Evolutionary conservation across 345 rosid genomes (phyloP).

Genomic region (Physaria fendleri): DNA sequence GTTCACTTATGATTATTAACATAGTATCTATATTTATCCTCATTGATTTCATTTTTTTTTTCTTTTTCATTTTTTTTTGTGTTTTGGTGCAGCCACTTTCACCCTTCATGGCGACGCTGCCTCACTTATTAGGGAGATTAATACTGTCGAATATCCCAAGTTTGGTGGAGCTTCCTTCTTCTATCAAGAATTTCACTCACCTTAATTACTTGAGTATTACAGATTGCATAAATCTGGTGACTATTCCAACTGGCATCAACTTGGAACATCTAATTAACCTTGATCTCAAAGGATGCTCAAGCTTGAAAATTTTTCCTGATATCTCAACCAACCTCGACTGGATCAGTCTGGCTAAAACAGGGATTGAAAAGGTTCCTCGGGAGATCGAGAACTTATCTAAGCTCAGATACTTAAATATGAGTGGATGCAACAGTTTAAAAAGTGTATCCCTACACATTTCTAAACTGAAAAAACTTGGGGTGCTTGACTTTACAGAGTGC

Average conservation of each 20-base stretch:
- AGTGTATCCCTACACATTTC: not conserved
- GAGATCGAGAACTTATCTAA: not conserved
- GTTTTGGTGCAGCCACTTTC: not conserved
- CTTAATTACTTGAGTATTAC: not conserved
- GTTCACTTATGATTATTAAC: too few species aligned
- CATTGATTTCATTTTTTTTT: too few species aligned
- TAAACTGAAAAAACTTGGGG: not conserved
- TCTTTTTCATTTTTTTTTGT: not conserved
- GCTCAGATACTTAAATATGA: not conserved
- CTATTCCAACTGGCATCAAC: not conserved
- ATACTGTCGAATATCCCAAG: not conserved
- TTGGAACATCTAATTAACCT: accelerated
- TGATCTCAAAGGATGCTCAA: not conserved
- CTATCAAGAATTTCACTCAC: not conserved
- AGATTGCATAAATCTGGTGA: not conserved
- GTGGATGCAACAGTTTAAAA: not conserved
- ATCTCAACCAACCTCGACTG: not conserved
- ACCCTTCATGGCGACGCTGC: not conserved
- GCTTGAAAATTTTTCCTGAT: not conserved
- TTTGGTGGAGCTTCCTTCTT: not conserved
- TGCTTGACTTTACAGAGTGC: not conserved
- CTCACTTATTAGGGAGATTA: not conserved
- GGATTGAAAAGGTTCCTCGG: not conserved
- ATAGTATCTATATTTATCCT: too few species aligned
- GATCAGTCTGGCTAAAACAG: not conserved